A percentile compares a stretch with the other conserved stretches of the same genome.
Conservation (phyloP, 345 rosid species). For the Limnanthes douglasii region DNA sequence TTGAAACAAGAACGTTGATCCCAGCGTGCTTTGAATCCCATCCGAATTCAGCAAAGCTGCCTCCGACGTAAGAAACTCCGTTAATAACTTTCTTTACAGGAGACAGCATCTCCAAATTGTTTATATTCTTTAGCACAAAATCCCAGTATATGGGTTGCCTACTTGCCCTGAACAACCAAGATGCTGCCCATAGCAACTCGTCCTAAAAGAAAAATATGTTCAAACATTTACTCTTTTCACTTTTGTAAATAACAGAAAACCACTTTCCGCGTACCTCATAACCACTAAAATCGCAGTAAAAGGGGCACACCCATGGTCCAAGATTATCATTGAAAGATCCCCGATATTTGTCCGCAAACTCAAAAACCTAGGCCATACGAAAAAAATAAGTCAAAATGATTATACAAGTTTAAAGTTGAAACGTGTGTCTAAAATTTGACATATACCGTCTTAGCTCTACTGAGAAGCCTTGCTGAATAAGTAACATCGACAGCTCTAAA, state of each 20-base stretch:
- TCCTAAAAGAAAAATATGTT: conserved; percentile 25
- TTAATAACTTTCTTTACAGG: conserved; percentile 33
- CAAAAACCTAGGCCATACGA: conserved; percentile 45
- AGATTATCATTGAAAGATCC: conserved; percentile 80
- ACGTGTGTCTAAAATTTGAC: background rate
- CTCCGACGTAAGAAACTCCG: conserved; percentile 41
- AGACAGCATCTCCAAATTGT: too few relatives aligned
- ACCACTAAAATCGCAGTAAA: conserved; percentile 83
- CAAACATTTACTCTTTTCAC: background rate
- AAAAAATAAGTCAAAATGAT: background rate
- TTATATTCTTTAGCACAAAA: conserved; percentile 12
- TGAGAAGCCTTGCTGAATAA: conserved; percentile 40
- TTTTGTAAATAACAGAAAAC: background rate
- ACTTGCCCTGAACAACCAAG: conserved; percentile 81
- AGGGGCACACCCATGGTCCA: conserved; percentile 61
- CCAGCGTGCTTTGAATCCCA: conserved; percentile 93
- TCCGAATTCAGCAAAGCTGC: conserved; percentile 62
- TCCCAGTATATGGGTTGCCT: conserved; percentile 24
- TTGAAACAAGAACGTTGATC: conserved; percentile 56
- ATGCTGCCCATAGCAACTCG: conserved; percentile 79
- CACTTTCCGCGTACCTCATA: conserved; percentile 31
- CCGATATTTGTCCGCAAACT: conserved; percentile 54
- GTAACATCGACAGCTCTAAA: conserved; percentile 42
- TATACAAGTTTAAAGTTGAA: background rate
- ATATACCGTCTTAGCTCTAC: conserved; percentile 42